Base-by-base conservation (phyloP, 2,329 filamentous ascomycete species). In the Sporothrix schenckii region DNA sequence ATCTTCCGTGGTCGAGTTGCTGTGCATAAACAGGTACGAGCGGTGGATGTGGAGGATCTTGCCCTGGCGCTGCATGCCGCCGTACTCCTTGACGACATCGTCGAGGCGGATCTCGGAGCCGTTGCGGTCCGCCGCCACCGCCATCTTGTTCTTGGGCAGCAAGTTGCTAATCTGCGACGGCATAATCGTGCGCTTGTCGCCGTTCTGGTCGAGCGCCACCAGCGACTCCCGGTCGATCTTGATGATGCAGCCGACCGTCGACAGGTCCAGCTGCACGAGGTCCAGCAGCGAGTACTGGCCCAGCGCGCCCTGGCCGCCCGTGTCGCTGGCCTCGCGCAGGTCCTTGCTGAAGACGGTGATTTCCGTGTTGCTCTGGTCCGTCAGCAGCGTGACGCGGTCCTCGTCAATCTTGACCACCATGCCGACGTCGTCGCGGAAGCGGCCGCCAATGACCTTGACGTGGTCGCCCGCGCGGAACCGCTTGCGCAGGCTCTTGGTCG, bases 291-390 rank as follows among this genome's bases (percentile, higher is more conserved):
- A 91, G 79, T 92, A 98, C 80, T 96, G 92, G 13, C 93, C 93
- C n/a, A 94, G 83, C 44, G 89, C 88, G 39, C 92, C 91, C 77
- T 94, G 90, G 19, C 92, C 93, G 73, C 93, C 94, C 75, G 93
- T 93, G 78, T 98, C 95, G 69, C 92, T 93, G 39, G 95, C 95
- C 80, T 97, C 92, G 75, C 96, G 89, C 72, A 99, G 82, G 81
- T 99, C 95, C 79, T 97, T 97, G 83, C 94, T 97, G 78, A 99
- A 99, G 47, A 99, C 95, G 0, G 94, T 97, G 75, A 99, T 93
- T 79, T 99, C 95, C 68, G 90, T 89, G 80, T 95, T 94, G 72
- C 89, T 95, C 79, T 95, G 93, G 81, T 99, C 95, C 63, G 92
- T 97, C 74, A 99, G 84, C 74, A 99, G 84, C 1, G 95, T 98